A percentile compares a stretch with the other conserved stretches of the same genome.
Evolutionary conservation across 768 basidiomycete species (phyloP).

Genomic region (Termitomyces sp.): DNA sequence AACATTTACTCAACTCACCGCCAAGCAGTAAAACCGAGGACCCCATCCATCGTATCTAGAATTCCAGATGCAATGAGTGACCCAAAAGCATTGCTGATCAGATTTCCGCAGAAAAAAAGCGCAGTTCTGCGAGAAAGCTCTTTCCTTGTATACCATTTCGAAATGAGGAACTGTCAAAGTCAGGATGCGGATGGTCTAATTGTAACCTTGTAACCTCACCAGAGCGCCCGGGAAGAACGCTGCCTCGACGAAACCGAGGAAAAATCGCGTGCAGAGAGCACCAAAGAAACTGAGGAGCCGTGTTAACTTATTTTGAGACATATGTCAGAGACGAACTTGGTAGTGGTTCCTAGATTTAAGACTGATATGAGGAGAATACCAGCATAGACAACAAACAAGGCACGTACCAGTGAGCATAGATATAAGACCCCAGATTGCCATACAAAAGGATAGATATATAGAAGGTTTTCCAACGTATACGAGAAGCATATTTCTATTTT

Average conservation of each 20-base stretch:
- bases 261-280: conserved; percentile 69
- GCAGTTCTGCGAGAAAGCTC: conserved; percentile 76
- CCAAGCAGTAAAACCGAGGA: conserved; percentile 75
- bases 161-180: conserved; percentile 44
- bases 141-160: conserved; percentile 73
- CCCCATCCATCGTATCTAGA: conserved; percentile 68
- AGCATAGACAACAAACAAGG: neutral
- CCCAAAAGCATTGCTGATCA: conserved; percentile 85
- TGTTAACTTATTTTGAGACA: neutral
- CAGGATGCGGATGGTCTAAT: neutral
- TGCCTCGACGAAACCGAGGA: conserved; percentile 66
- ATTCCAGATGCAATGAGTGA: conserved; percentile 78
- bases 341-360: conserved; percentile 28
- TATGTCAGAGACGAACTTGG: conserved; percentile 21
- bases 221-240: conserved; percentile 67
- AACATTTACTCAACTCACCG: conserved; percentile 35
- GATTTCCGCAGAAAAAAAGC: conserved; percentile 65
- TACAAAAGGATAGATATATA: conserved; percentile 59
- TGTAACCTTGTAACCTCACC: conserved; percentile 19
- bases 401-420: conserved; percentile 48
- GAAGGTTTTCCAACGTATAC: conserved; percentile 66
- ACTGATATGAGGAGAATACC: neutral
- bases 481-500: conserved; percentile 65
- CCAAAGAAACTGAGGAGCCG: conserved; percentile 48
- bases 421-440: conserved; percentile 68